Base-by-base conservation (phyloP, 139 green algal genomes). In the Chlamydomonas applanata region DNA sequence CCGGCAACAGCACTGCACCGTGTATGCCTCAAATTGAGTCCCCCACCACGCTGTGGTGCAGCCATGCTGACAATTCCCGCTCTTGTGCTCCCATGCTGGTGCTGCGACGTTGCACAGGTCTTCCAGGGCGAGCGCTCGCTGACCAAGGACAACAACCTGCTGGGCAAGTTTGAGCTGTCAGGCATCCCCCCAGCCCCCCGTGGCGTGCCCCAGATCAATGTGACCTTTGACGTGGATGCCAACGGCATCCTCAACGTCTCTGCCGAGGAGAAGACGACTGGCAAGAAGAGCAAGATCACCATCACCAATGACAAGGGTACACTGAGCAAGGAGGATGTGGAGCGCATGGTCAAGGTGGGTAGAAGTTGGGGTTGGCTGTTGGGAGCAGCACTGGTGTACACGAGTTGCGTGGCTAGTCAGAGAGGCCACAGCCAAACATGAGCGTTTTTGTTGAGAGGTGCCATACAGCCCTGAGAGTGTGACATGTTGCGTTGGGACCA, bases 251-350 rank as follows among this genome's bases (percentile, higher is more conserved):
- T 99, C 22, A 99, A 99, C 76, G 92, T 99, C 49, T 95, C 89
- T 19, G 96, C 96, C 4, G 95, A 98, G 89, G 96, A 99, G 80
- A 97, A 97, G 89, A 94, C 91, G 29, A 96, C 91, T 13, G 95
- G 95, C 74, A 91, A 92, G 68, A 97, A 96, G 85, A 97, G 96
- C 85, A 98, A 97, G 86, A 98, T 99, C 86, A 99, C 96, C 57
- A 99, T 99, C 86, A 99, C 96, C 69, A 98, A 99, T 77, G 96
- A 98, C 87, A 99, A 98, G 93, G 96, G 96, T 57, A 86, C 94
- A 7, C 86, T 98, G n/a, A 89, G 68, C 73, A 99, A 98, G 90
- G 95, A 98, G 1, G 96, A 99, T 45, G 99, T 98, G 69, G 96
- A 99, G 91, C 89, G 93, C 68, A 98, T 99, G 94, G 95, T 99